These are phyloP conservation scores for Fusarium hainanense DNA, from an alignment of 2,329 filamentous ascomycete species.

Conservation along the genomic window DNA sequence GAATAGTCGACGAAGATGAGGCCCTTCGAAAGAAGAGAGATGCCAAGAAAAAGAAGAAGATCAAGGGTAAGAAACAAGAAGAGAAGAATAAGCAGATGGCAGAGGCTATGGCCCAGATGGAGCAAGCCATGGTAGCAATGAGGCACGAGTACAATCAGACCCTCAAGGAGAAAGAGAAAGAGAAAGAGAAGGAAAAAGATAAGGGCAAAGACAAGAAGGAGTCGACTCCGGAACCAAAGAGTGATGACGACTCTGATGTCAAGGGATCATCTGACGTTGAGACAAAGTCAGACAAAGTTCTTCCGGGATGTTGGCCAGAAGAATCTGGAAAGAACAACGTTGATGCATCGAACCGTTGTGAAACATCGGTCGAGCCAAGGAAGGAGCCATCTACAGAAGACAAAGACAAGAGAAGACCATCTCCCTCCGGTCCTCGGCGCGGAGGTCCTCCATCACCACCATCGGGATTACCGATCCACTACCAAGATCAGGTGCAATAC, in stretches of 20 bases:
- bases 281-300: slow-evolving; percentile 16
- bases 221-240: not conserved
- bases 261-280: slow-evolving; percentile 18
- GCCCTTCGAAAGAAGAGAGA: slow-evolving; percentile 46
- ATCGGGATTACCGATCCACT: slow-evolving; percentile 2
- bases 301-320: slow-evolving; percentile 37
- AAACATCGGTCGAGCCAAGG: slow-evolving; percentile 2
- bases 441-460: not conserved
- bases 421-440: not conserved
- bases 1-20: slow-evolving; percentile 62
- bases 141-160: slow-evolving; percentile 37
- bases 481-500: not conserved
- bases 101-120: slow-evolving; percentile 45
- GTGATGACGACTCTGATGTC: slow-evolving; percentile 15
- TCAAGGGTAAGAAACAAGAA: slow-evolving; percentile 42
- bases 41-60: slow-evolving; percentile 44
- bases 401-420: slow-evolving; percentile 24
- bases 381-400: slow-evolving; percentile 18
- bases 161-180: slow-evolving; percentile 32
- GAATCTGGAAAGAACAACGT: slow-evolving; percentile 36
- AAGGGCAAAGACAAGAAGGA: slow-evolving; percentile 12
- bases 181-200: slow-evolving; percentile 7
- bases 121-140: slow-evolving; percentile 42
- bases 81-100: slow-evolving; percentile 39
- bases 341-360: slow-evolving; percentile 19